Evolutionary conservation across 75 land plant species (phyloP).

Genomic region (Picea glauca): DNA sequence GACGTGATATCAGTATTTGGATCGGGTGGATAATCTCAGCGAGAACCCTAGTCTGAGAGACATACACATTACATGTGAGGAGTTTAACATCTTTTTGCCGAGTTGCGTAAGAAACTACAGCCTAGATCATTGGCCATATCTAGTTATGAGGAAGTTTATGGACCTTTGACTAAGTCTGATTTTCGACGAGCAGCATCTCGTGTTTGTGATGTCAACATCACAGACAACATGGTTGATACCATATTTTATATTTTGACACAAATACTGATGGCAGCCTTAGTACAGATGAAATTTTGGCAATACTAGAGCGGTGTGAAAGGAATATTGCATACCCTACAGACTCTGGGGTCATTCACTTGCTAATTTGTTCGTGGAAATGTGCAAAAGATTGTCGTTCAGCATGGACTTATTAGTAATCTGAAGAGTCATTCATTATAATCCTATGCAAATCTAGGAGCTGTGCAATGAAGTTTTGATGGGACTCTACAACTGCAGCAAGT

Average conservation of each 20-base stretch:
- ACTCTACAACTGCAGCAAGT: too few relatives aligned
- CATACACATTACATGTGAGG: constrained; percentile 59
- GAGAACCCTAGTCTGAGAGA: constrained; percentile 34
- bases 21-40: constrained; percentile 54
- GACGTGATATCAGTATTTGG: constrained; percentile 73
- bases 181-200: constrained; percentile 78
- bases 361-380: constrained; percentile 74
- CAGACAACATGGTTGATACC: constrained; percentile 61
- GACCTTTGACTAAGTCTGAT: constrained; percentile 62
- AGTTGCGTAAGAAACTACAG: constrained; percentile 58
- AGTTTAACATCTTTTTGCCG: constrained; percentile 66
- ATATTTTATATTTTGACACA: constrained; percentile 77
- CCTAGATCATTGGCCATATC: constrained; percentile 67
- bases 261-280: constrained; percentile 74
- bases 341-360: constrained; percentile 35
- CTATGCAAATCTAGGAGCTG: too few relatives aligned
- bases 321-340: constrained; percentile 47
- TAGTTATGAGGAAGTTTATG: constrained; percentile 71
- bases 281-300: constrained; percentile 71
- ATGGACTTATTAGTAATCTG: not conserved
- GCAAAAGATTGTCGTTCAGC: constrained; percentile 16
- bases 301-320: constrained; percentile 53
- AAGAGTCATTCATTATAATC: too few relatives aligned
- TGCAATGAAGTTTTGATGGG: too few relatives aligned
- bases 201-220: constrained; percentile 61